Conservation (phyloP, 1,284 basidiomycete species). For the Exsudoporus floridanus region DNA sequence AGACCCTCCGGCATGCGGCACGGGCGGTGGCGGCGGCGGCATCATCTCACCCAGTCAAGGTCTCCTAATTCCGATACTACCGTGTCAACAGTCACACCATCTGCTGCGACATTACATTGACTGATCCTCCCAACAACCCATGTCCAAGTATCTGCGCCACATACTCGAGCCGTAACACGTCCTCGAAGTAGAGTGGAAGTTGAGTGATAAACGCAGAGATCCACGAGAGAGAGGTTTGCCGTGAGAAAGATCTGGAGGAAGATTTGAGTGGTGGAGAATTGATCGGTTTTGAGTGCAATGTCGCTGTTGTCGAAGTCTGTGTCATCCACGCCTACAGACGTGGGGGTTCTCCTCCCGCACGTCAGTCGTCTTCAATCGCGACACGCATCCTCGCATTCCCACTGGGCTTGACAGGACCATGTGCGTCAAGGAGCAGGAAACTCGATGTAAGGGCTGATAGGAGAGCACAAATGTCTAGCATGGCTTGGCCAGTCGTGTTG, state of each 20-base stretch:
- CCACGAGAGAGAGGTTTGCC: constrained; percentile 55
- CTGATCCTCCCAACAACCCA: constrained; percentile 27
- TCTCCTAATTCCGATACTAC: constrained; percentile 29
- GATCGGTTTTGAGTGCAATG: constrained; percentile 30
- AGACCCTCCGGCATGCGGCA: too few species aligned
- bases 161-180: constrained; percentile 31
- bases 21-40: constrained; percentile 13
- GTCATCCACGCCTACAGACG: constrained; percentile 6
- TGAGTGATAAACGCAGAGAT: constrained; percentile 59
- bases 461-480: constrained; percentile 59
- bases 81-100: constrained; percentile 32
- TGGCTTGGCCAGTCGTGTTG: constrained; percentile 50
- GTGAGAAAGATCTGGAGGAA: constrained; percentile 62
- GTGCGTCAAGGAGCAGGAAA: constrained; percentile 50
- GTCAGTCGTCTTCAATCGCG: constrained; percentile 27
- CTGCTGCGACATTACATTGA: constrained; percentile 28
- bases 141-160: constrained; percentile 36
- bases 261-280: constrained; percentile 48
- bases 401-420: constrained; percentile 49
- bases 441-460: constrained; percentile 56
- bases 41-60: constrained; percentile 28
- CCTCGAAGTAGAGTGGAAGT: constrained; percentile 33
- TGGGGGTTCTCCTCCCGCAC: constrained; percentile 20
- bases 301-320: constrained; percentile 15
- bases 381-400: constrained; percentile 37